Percentiles rank a stretch among this genome's conserved stretches.
These are phyloP conservation scores for Coniophora puteana DNA, from an alignment of 1,284 basidiomycete species.

Conservation along the genomic window DNA sequence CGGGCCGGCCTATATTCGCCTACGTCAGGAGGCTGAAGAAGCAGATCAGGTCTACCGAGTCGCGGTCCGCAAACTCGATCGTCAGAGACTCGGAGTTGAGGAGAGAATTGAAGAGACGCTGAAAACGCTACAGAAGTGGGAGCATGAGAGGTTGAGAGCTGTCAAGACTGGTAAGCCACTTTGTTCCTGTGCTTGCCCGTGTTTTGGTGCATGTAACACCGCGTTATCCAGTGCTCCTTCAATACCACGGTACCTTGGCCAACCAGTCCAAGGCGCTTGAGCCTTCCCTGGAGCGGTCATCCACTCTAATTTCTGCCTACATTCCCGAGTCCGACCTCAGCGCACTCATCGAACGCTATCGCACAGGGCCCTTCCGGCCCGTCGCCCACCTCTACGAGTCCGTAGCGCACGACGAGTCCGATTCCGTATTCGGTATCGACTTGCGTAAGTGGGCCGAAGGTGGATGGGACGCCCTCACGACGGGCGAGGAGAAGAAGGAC, in stretches of 20 bases:
- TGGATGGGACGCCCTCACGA: slow-evolving; percentile 52
- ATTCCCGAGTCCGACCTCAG: slow-evolving; percentile 82
- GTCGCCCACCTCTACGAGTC: slow-evolving; percentile 81
- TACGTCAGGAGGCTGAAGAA: slow-evolving; percentile 72
- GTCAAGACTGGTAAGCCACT: slow-evolving; percentile 69
- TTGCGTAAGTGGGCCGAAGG: slow-evolving; percentile 83
- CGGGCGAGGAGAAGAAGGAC: slow-evolving; percentile 55
- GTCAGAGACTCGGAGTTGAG: slow-evolving; percentile 78
- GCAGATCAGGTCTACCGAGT: slow-evolving; percentile 77
- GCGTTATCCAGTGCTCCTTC: slow-evolving; percentile 59
- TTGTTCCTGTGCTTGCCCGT: slow-evolving; percentile 2
- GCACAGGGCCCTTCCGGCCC: slow-evolving; percentile 88
- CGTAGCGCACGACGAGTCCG: slow-evolving; percentile 72
- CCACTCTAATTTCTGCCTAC: slow-evolving; percentile 75
- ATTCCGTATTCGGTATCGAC: slow-evolving; percentile 88
- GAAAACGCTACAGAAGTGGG: slow-evolving; percentile 80
- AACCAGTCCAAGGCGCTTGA: slow-evolving; percentile 67
- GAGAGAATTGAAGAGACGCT: slow-evolving; percentile 82
- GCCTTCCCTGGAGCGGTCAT: slow-evolving; percentile 63
- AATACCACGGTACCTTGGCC: slow-evolving; percentile 77
- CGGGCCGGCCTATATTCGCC: slow-evolving; percentile 63
- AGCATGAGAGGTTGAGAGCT: slow-evolving; percentile 75
- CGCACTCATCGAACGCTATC: slow-evolving; percentile 83
- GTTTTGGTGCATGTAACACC: not conserved
- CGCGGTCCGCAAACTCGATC: slow-evolving; percentile 73